These are phyloP conservation scores for Colletotrichum sp. DNA, from an alignment of 2,329 filamentous ascomycete genomes.

Conservation along the genomic window DNA sequence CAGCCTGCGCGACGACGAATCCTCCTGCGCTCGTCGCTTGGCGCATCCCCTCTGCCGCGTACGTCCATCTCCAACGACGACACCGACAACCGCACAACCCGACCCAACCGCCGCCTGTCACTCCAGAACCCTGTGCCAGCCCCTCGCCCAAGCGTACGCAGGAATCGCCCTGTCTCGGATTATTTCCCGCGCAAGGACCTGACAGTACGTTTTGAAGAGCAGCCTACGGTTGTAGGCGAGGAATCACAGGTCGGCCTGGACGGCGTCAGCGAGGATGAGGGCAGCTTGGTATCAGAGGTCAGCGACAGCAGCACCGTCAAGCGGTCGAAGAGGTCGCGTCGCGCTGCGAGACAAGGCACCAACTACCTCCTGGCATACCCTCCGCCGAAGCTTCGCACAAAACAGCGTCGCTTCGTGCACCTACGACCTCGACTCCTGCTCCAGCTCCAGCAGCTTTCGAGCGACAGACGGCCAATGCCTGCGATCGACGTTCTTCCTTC, in stretches of 20 bases:
- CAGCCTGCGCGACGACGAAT: conserved; percentile 38
- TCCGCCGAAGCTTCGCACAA: conserved; percentile 59
- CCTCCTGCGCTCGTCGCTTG: conserved; percentile 48
- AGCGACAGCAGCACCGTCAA: conserved; percentile 50
- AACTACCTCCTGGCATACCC: conserved; percentile 73
- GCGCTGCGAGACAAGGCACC: conserved; percentile 58
- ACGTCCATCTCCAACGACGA: conserved; percentile 5
- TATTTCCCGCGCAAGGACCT: conserved; percentile 43
- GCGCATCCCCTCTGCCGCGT: conserved; percentile 18
- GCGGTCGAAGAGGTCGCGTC: conserved; percentile 20
- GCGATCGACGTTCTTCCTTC: conserved; percentile 77
- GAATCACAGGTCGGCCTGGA: conserved; percentile 14
- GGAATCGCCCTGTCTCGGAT: conserved; percentile 41
- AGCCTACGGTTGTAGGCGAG: conserved; percentile 32
- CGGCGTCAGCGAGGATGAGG: conserved; percentile 54
- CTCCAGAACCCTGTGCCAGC: conserved; percentile 5
- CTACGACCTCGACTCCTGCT: conserved; percentile 72
- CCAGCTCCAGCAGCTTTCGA: conserved; percentile 72
- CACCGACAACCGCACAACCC: background rate
- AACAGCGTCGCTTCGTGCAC: conserved; percentile 70
- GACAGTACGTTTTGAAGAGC: conserved; percentile 52
- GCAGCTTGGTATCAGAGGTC: conserved; percentile 48
- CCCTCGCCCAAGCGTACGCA: conserved; percentile 20
- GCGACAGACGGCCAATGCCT: conserved; percentile 66
- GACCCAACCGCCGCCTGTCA: conserved; percentile 3